A percentile compares a stretch with the other conserved stretches of the same genome.
Evolutionary conservation across 208 protist genomes (phyloP).

Genomic region (Endotrypanum monterogeii): DNA sequence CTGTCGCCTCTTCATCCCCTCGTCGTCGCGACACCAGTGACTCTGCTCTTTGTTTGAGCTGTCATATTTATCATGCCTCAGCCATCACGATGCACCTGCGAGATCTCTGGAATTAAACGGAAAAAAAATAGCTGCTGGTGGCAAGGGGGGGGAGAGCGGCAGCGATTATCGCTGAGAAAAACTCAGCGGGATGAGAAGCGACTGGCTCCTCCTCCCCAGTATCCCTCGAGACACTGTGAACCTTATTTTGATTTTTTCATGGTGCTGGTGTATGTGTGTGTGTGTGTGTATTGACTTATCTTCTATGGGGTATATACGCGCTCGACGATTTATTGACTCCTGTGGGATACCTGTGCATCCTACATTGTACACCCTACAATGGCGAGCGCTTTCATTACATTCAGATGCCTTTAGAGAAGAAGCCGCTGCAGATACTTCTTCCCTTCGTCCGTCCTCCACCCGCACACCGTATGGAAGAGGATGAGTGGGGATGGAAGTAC

Average conservation of each 20-base stretch:
- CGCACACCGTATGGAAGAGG: too few relatives aligned
- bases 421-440: not conserved
- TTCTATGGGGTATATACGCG: not conserved
- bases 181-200: too few relatives aligned
- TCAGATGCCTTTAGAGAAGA: not conserved
- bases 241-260: not conserved
- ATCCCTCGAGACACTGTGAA: not conserved
- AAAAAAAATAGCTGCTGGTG: not conserved
- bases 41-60: not conserved
- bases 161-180: too few relatives aligned
- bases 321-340: not conserved
- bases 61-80: not conserved
- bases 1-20: not conserved
- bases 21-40: not conserved
- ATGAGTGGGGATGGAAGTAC: too few relatives aligned
- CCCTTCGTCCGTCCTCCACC: not conserved
- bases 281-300: not conserved
- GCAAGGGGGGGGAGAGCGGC: too few relatives aligned
- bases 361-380: not conserved
- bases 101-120: too few relatives aligned
- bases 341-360: not conserved
- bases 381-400: not conserved
- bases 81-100: too few relatives aligned
- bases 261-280: not conserved
- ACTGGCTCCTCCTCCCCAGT: not conserved